These are phyloP conservation scores for Coemansia sp. DNA, from an alignment of 192 early-diverging fungal species.

Conservation along the genomic window DNA sequence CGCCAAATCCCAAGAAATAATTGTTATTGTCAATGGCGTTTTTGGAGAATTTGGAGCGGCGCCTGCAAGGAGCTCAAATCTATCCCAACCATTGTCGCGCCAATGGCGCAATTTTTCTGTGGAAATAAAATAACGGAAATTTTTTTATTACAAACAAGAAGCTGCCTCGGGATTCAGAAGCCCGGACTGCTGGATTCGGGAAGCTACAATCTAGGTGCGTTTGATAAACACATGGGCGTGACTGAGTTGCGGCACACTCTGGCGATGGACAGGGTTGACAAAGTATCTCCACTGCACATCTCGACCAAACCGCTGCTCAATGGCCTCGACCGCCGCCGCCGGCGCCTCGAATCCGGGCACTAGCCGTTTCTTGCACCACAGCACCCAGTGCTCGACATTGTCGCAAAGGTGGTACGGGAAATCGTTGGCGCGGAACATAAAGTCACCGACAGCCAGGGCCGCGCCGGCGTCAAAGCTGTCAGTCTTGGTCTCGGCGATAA, in stretches of 20 bases:
- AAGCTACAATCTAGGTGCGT: neutral
- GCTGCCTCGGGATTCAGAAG: no score
- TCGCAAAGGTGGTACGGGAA: conserved; percentile 34
- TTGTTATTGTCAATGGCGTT: no score
- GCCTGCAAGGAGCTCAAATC: no score
- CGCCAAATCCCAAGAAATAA: no score
- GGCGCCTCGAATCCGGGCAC: conserved; percentile 23
- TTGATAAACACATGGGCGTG: conserved; percentile 50
- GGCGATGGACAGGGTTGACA: conserved; percentile 37
- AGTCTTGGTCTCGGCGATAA: conserved; percentile 9
- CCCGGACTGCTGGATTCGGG: no score
- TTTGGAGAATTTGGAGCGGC: no score
- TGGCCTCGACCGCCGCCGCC: conserved; percentile 15
- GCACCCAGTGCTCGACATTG: conserved; percentile 45
- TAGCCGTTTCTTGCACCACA: conserved; percentile 41
- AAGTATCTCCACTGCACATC: conserved; percentile 35
- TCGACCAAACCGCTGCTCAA: conserved; percentile 8
- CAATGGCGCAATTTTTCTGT: no score
- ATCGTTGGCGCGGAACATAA: conserved; percentile 34
- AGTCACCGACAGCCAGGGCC: conserved; percentile 9
- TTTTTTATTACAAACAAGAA: no score
- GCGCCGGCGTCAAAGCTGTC: conserved; percentile 4
- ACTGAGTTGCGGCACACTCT: conserved; percentile 48
- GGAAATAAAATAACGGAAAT: no score
- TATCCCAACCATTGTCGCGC: no score